A percentile compares a stretch with the other conserved stretches of the same genome.
These are phyloP conservation scores for Fusarium citri DNA, from an alignment of 2,329 filamentous ascomycete genomes.

Conservation along the genomic window DNA sequence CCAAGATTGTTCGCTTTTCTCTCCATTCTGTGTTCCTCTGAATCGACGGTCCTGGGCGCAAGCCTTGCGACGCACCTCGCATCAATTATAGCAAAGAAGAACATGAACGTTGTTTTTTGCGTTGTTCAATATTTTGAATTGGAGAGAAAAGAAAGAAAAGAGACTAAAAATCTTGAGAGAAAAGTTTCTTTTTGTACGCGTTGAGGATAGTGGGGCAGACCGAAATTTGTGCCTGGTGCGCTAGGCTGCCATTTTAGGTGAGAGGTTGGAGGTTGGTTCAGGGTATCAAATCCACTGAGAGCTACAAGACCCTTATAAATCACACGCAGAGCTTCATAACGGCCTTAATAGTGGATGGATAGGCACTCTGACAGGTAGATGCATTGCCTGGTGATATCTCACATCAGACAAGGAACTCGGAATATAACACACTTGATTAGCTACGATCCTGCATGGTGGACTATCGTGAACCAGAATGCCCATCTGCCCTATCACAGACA, in stretches of 20 bases:
- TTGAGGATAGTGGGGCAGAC: constrained; percentile 37
- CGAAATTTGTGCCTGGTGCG: constrained; percentile 29
- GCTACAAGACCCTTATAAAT: background rate
- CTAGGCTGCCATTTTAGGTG: constrained; percentile 21
- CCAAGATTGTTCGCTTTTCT: constrained; percentile 68
- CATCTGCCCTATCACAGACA: rapidly evolving
- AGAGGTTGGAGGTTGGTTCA: background rate
- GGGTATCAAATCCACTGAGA: background rate
- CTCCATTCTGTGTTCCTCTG: constrained; percentile 64
- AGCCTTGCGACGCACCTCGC: constrained; percentile 58
- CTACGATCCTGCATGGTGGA: constrained; percentile 20
- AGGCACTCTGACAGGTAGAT: no score
- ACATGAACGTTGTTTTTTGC: constrained; percentile 60
- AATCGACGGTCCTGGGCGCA: constrained; percentile 61
- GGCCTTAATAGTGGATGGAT: no score
- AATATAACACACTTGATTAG: rapidly evolving
- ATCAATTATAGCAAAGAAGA: constrained; percentile 53
- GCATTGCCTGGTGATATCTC: background rate
- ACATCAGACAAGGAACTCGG: background rate
- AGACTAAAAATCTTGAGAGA: constrained; percentile 24
- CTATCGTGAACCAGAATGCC: background rate
- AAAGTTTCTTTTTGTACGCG: constrained; percentile 35
- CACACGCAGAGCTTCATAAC: no score
- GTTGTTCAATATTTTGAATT: constrained; percentile 59
- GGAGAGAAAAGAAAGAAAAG: constrained; percentile 42